A percentile compares a stretch with the other conserved stretches of the same genome.
Conservation (phyloP, 2,329 filamentous ascomycete genomes). For the Colletotrichum gloeosporioides region DNA sequence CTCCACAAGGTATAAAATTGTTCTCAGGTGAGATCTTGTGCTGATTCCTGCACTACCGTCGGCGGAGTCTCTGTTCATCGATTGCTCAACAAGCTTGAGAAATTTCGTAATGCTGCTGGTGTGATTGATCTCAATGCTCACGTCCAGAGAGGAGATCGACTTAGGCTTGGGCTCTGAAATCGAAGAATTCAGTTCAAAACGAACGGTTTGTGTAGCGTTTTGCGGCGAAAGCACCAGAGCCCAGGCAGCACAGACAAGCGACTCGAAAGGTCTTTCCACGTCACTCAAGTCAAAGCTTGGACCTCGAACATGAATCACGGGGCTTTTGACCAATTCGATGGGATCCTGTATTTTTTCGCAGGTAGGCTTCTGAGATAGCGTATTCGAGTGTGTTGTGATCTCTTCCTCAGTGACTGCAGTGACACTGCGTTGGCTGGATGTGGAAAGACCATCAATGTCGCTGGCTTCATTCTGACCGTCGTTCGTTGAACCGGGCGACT, state of each 20-base stretch:
- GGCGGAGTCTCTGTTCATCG: not conserved
- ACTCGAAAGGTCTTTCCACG: not conserved
- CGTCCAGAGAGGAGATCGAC: not conserved
- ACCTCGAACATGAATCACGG: not conserved
- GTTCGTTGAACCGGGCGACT: not conserved
- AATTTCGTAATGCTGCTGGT: not conserved
- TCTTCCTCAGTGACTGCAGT: not conserved
- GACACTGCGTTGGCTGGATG: not conserved
- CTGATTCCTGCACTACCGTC: accelerated
- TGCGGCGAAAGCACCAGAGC: not conserved
- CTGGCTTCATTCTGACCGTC: not conserved
- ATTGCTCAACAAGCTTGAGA: not conserved
- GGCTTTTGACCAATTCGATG: accelerated
- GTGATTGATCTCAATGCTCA: not conserved
- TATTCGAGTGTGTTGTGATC: not conserved
- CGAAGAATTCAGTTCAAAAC: not conserved
- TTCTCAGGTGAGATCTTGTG: not conserved
- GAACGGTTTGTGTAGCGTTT: not conserved
- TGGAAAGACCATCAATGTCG: accelerated
- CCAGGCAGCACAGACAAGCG: not conserved
- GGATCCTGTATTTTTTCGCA: not conserved
- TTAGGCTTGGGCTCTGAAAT: accelerated
- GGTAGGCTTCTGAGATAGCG: not conserved
- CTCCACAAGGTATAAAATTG: not conserved
- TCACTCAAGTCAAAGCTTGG: not conserved